Evolutionary conservation across 2,329 filamentous ascomycete species (phyloP).

Genomic region (Venturia aucupariae): DNA sequence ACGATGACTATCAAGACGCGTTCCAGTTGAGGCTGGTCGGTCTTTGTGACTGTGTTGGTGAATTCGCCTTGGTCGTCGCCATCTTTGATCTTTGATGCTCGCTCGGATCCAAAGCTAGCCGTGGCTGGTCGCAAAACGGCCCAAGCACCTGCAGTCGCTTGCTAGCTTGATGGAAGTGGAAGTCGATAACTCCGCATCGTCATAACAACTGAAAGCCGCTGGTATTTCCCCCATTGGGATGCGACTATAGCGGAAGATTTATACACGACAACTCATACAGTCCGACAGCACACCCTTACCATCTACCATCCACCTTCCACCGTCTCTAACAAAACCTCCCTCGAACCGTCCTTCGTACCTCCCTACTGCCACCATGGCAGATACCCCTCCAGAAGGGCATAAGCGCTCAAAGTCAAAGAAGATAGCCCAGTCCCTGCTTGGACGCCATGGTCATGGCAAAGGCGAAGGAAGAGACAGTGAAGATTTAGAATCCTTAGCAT

Average conservation of each 20-base stretch:
- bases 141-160: neutral
- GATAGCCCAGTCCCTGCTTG: neutral
- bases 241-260: neutral
- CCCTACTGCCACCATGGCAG: neutral
- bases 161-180: too few relatives aligned
- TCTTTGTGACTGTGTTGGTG: too few relatives aligned
- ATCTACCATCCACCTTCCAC: too few relatives aligned
- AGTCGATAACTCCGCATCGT: neutral
- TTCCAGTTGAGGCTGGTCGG: too few relatives aligned
- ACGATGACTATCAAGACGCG: too few relatives aligned
- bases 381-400: neutral
- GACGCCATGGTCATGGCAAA: neutral
- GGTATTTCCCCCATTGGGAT: neutral
- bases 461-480: neutral
- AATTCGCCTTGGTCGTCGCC: too few relatives aligned
- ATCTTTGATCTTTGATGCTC: too few relatives aligned
- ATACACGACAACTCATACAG: neutral
- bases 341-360: neutral
- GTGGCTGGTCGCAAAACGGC: too few relatives aligned
- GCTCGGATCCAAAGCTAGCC: too few relatives aligned
- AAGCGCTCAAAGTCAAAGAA: conserved; percentile 7
- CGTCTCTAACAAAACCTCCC: neutral
- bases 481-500: neutral
- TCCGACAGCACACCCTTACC: too few relatives aligned
- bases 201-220: too few relatives aligned